phyloP scores from a whole-genome alignment of 371 early-diverging fungal genomes.

The Mucor circinelloides region DNA sequence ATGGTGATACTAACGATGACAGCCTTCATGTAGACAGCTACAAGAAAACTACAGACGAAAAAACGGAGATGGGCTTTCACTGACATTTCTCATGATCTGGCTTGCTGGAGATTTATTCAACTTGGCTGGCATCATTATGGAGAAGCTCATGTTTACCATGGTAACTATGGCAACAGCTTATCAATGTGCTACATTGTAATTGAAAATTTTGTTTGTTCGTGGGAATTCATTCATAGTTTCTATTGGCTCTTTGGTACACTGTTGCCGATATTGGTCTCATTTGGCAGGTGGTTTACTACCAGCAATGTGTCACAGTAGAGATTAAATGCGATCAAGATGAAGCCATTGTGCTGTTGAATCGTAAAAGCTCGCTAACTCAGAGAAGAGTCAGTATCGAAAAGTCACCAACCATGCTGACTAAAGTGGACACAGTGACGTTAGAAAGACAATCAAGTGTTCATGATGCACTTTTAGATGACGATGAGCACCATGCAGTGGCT shows the following conservation, averaged over 20 bases:
- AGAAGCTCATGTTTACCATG: constrained; percentile 67
- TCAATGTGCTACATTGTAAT: background rate
- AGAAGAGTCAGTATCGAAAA: background rate
- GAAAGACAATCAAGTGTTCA: background rate
- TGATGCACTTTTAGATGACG: background rate
- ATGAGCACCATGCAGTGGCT: background rate
- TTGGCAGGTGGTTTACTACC: constrained; percentile 48
- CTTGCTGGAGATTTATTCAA: constrained; percentile 75
- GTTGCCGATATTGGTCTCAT: constrained; percentile 44
- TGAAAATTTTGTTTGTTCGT: background rate
- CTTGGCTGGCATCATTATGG: constrained; percentile 67
- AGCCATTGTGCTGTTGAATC: background rate
- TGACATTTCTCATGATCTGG: constrained; percentile 73
- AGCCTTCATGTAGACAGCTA: constrained; percentile 44
- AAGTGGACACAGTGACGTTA: background rate
- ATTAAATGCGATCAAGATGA: constrained; percentile 29
- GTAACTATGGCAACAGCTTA: constrained; percentile 23
- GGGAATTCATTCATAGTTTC: constrained; percentile 14
- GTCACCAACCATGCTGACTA: background rate
- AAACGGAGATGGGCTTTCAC: constrained; percentile 58
- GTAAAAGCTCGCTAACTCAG: background rate
- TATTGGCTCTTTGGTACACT: constrained; percentile 40
- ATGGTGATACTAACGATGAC: background rate
- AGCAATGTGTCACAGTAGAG: constrained; percentile 26
- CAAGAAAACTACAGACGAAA: constrained; percentile 54